A percentile compares a stretch with the other conserved stretches of the same genome.
Conservation (phyloP, 805 yeast species). For the Blastobotrys attinorum region DNA sequence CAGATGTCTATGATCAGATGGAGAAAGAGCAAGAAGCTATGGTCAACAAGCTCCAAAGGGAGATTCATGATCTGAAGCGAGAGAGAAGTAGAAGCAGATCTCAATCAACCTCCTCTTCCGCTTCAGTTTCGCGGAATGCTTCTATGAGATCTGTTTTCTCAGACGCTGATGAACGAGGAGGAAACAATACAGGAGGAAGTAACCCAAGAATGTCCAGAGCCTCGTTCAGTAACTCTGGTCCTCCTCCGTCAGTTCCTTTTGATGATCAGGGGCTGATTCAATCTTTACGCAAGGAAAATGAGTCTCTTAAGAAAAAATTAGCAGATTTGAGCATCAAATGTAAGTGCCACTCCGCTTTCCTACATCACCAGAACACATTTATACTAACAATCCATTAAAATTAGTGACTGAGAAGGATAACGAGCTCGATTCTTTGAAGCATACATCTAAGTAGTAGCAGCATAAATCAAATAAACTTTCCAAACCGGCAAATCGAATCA, state of each 20-base stretch:
- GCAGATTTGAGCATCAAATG: slow-evolving; percentile 22
- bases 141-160: slow-evolving; percentile 19
- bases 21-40: slow-evolving; percentile 73
- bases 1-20: slow-evolving; percentile 34
- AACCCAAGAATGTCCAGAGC: slow-evolving; percentile 18
- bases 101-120: slow-evolving; percentile 24
- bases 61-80: slow-evolving; percentile 45
- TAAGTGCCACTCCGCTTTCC: slow-evolving; percentile 6
- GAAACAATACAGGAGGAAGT: slow-evolving; percentile 2
- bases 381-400: slow-evolving; percentile 6
- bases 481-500: too few relatives aligned
- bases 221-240: slow-evolving; percentile 19
- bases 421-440: slow-evolving; percentile 18
- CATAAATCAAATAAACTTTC: neutral
- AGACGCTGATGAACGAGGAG: slow-evolving; percentile 13
- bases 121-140: slow-evolving; percentile 23
- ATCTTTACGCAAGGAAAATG: slow-evolving; percentile 24
- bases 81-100: slow-evolving; percentile 34
- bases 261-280: slow-evolving; percentile 16
- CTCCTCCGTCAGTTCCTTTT: slow-evolving; percentile 7
- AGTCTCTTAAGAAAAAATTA: slow-evolving; percentile 23
- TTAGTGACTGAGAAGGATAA: slow-evolving; percentile 22
- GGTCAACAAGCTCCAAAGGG: slow-evolving; percentile 57
- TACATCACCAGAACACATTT: neutral
- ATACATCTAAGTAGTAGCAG: neutral